These are phyloP conservation scores for Penicillium argentinense DNA, from an alignment of 495 filamentous ascomycete genomes.

Conservation along the genomic window DNA sequence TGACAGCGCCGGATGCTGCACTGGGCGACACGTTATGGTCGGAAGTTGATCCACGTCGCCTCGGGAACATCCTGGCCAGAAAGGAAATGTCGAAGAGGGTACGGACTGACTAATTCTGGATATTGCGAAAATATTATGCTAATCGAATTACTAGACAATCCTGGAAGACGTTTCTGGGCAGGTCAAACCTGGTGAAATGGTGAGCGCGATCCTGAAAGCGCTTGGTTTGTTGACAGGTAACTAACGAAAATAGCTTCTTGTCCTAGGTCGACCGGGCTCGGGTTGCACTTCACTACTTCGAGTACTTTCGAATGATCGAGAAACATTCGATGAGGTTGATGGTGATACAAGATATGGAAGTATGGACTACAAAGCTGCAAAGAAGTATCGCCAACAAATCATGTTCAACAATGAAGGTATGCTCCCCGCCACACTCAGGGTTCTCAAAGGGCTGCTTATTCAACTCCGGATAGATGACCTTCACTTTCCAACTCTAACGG, in stretches of 20 bases:
- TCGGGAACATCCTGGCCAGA: constrained; percentile 19
- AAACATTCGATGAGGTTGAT: constrained; percentile 33
- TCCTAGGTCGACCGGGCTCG: constrained; percentile 44
- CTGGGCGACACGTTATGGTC: constrained; percentile 39
- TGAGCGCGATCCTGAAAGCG: constrained; percentile 7
- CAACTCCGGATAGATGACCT: constrained; percentile 54
- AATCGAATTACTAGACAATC: constrained; percentile 26
- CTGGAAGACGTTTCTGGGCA: constrained; percentile 38
- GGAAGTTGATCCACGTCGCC: constrained; percentile 33
- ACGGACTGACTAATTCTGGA: too few species aligned
- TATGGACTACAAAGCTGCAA: constrained; percentile 35
- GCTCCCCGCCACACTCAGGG: neutral
- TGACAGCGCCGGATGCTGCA: constrained; percentile 41
- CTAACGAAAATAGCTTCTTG: constrained; percentile 31
- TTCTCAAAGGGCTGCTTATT: constrained; percentile 38
- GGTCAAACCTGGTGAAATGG: constrained; percentile 43
- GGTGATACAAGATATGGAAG: constrained; percentile 36
- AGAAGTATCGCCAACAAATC: constrained; percentile 38
- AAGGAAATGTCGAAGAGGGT: constrained; percentile 31
- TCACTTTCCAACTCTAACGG: constrained; percentile 77
- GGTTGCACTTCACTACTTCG: constrained; percentile 45
- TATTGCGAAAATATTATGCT: neutral
- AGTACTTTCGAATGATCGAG: constrained; percentile 40
- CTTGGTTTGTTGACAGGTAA: neutral
- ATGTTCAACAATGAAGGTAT: constrained; percentile 45